phyloP scores from a whole-genome alignment of 192 early-diverging fungal genomes.

The Rhizoclosmatium sp. region DNA sequence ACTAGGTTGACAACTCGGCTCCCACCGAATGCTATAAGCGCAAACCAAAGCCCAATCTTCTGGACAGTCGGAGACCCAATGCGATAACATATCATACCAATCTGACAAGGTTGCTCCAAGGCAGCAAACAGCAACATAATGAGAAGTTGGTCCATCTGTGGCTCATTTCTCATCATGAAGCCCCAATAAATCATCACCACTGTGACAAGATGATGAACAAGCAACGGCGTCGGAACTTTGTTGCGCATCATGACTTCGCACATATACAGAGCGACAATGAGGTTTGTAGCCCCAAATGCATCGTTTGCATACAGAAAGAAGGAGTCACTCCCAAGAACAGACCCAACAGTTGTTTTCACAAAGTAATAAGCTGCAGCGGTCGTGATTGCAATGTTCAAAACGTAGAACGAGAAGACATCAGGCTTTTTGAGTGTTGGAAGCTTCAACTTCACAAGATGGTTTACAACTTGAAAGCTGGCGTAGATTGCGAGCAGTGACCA shows the following conservation, averaged over 20 bases:
- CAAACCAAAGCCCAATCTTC: not conserved
- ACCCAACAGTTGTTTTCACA: not conserved
- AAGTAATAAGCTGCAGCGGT: not conserved
- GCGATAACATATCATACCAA: constrained; percentile 7
- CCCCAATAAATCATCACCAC: not conserved
- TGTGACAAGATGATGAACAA: not conserved
- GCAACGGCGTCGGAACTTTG: not conserved
- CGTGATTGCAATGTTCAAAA: not conserved
- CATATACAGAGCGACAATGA: not conserved
- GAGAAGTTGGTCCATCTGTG: not conserved
- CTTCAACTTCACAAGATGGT: not conserved
- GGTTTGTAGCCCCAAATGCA: not conserved
- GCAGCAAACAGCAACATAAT: not conserved
- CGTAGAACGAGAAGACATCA: not conserved
- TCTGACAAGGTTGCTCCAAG: constrained; percentile 6
- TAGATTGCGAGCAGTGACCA: not conserved
- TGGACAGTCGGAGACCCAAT: not conserved
- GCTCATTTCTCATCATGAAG: not conserved
- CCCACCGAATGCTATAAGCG: not conserved
- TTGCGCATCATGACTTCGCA: not conserved
- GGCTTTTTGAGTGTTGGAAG: not conserved
- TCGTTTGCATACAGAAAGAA: constrained; percentile 1
- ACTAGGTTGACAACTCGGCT: not conserved
- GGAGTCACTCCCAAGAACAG: not conserved
- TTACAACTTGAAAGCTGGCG: not conserved